Evolutionary conservation across 1,284 basidiomycete species (phyloP).

Genomic region (Takashimella koratensis): DNA sequence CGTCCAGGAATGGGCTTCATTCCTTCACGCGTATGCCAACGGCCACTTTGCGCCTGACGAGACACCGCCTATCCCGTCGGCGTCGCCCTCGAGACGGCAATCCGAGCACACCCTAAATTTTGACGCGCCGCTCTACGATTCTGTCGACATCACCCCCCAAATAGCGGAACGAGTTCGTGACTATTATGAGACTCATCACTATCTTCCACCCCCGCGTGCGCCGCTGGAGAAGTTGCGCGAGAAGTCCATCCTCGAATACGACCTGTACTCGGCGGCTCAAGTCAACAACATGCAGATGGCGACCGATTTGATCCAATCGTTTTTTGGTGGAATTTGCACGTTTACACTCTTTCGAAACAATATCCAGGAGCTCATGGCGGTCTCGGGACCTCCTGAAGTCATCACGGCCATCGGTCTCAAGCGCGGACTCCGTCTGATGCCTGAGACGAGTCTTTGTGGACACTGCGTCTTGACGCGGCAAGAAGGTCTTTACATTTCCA

Average conservation of each 20-base stretch:
- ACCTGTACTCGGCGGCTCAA: slow-evolving; percentile 21
- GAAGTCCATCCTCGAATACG: slow-evolving; percentile 22
- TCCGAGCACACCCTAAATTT: no score
- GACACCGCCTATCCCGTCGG: no score
- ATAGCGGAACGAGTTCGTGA: slow-evolving; percentile 11
- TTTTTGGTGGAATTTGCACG: slow-evolving; percentile 22
- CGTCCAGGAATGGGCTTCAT: no score
- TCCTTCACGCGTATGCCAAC: no score
- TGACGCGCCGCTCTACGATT: no score
- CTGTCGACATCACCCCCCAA: slow-evolving; percentile 5
- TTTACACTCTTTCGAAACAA: slow-evolving; percentile 24
- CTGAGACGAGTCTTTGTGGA: no score
- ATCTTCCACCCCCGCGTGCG: slow-evolving; percentile 26
- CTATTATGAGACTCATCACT: slow-evolving; percentile 18
- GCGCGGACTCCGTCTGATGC: no score
- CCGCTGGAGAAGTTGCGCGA: slow-evolving; percentile 19
- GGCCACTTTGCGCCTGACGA: no score
- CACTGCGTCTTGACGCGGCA: no score
- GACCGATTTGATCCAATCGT: slow-evolving; percentile 17
- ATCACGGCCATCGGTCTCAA: no score
- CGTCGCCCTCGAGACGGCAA: no score
- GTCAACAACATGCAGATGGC: slow-evolving; percentile 22
- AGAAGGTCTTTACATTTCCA: no score
- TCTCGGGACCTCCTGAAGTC: slow-evolving; percentile 13
- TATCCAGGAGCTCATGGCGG: slow-evolving; percentile 16